Evolutionary conservation across 768 basidiomycete genomes (phyloP), one percentile per base, ranked within the genome.

Genomic region (Jaapia argillacea): DNA sequence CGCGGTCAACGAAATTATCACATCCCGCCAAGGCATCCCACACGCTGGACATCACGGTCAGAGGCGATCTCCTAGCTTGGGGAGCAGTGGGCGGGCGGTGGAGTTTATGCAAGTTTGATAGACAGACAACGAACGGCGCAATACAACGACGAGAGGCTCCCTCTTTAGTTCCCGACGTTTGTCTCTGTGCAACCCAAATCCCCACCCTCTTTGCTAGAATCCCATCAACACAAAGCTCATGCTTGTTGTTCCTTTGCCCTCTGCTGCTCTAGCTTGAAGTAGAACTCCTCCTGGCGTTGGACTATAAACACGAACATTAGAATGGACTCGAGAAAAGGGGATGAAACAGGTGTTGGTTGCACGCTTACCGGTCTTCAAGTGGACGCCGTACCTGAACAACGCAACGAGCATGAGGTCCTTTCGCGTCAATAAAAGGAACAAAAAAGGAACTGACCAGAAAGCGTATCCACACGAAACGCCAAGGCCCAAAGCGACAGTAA

Each of bases 241-340:
- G n/a, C n/a, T n/a, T 36, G 40, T 18, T 42, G 48, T 31, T 18
- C 47, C 48, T 53, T 48, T 49, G 58, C 40, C 48, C 46, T 41
- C 54, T 60, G 57, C 55, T 62, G 69, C 73, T 92, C 90, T 44
- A 90, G 72, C 62, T 80, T 87, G 57, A 90, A 65, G 67, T 94
- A 94, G 66, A 72, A 91, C 53, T 74, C 79, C 66, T 93, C 91
- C 59, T 87, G 85, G 45, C 69, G 73, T 56, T 82, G 81, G 46
- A 90, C 90, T 94, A 56, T 16, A 47, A 42, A n/a, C 36, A 16
- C 51, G 45, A 54, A 51, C 44, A 40, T 45, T 24, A 55, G 51
- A 18, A 43, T 40, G 36, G 36, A 42, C 38, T 28, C 3, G 36
- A 21, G 22, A n/a, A 24, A 16, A 42, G 36, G 13, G 27, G 13